Base-by-base conservation (phyloP, 1,139 yeast genomes). In the Yamadazyma triangularis region DNA sequence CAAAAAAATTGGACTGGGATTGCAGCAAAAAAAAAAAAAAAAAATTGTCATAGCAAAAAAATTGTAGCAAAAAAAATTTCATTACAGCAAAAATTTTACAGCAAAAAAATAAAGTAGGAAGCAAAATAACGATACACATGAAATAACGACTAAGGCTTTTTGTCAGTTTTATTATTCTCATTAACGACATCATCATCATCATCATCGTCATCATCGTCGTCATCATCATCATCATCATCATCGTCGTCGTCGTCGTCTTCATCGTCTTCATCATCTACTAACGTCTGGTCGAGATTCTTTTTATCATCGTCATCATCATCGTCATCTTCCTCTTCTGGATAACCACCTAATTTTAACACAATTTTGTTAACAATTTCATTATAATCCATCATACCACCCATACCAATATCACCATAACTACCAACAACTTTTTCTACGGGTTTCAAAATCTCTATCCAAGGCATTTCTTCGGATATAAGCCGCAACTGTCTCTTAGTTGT, bases 361-460 rank as follows among this genome's bases (percentile, higher is more conserved):
- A 86, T 76, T 50, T 76, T 79, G 49, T 87, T 91, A 18, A 87
- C 95, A 45, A 89, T 82, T 56, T 88, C 96, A 57, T 86, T 85
- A 74, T 83, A 80, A 49, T 83, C 91, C 80, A 82, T 78, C 93
- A 83, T 83, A 34, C 93, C 93, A 24, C 93, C 91, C 89, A 83
- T 85, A 21, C 96, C 96, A 39, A 89, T 88, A 49, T 88, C 96
- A 36, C 97, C 96, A 56, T 86, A 87, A 32, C 88, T 78, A 18
- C 95, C 94, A 36, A 85, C 84, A 7, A 89, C 95, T 53, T 89
- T 89, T 53, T 89, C 97, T 4, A 86, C 88, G 0, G 97, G 97
- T 52, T 81, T 84, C 46, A 89, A 64, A 15, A 88, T 72, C 47
- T 86, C 95, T 35, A 88, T 82, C 89, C 94, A 87, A 28, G 87